These are phyloP conservation scores for Pythium coloratum DNA, from an alignment of 352 stramenopile species.

Conservation along the genomic window DNA sequence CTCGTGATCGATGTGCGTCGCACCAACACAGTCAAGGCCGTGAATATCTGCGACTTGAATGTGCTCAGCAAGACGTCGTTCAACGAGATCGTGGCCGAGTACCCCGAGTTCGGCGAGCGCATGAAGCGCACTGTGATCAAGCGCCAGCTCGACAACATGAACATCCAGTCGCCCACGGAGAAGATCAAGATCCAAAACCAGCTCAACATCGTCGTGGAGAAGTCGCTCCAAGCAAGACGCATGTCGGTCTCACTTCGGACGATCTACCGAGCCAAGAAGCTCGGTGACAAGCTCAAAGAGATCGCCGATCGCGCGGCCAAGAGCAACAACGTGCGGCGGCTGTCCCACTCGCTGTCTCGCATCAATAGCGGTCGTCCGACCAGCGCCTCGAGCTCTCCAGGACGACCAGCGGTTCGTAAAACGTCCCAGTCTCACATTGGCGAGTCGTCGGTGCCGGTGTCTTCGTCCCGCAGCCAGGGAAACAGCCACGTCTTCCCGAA, in stretches of 20 bases:
- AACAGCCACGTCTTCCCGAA: slow-evolving; percentile 8
- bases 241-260: slow-evolving; percentile 74
- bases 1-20: slow-evolving; percentile 79
- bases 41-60: slow-evolving; percentile 80
- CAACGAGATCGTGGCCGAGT: slow-evolving; percentile 81
- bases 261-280: slow-evolving; percentile 79
- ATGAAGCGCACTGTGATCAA: slow-evolving; percentile 86
- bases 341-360: slow-evolving; percentile 24
- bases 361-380: neutral
- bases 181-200: slow-evolving; percentile 81
- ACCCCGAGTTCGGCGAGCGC: slow-evolving; percentile 74
- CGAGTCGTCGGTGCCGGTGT: neutral
- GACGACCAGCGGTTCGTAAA: neutral
- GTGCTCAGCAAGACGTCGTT: slow-evolving; percentile 76
- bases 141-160: slow-evolving; percentile 83
- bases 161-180: slow-evolving; percentile 67
- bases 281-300: slow-evolving; percentile 82
- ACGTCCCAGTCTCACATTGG: slow-evolving; percentile 1
- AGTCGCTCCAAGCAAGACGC: slow-evolving; percentile 69
- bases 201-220: slow-evolving; percentile 74
- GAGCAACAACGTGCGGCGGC: slow-evolving; percentile 25
- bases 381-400: neutral
- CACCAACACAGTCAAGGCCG: slow-evolving; percentile 75
- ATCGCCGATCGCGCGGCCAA: slow-evolving; percentile 63
- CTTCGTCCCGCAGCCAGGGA: neutral